phyloP scores from a whole-genome alignment of 371 early-diverging fungal species.

The Homolaphlyctis polyrhiza region DNA sequence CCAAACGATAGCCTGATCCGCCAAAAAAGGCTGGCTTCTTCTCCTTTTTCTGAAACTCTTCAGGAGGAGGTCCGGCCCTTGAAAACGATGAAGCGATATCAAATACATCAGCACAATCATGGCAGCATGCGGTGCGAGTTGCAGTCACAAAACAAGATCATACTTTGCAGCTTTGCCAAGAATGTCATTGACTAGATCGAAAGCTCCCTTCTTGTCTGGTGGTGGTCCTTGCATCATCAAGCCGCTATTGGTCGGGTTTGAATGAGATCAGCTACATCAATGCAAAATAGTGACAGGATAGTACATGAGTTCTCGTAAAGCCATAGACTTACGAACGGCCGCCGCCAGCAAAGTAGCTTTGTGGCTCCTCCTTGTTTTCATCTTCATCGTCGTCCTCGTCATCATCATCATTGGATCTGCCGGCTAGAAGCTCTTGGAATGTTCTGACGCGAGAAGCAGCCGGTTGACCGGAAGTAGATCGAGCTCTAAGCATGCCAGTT shows the following conservation, averaged over 20 bases:
- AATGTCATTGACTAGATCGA: slow-evolving; percentile 68
- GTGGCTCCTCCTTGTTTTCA: slow-evolving; percentile 43
- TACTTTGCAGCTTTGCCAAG: slow-evolving; percentile 76
- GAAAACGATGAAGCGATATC: background rate
- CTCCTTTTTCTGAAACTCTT: slow-evolving; percentile 34
- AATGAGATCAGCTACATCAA: no score
- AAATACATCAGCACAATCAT: background rate
- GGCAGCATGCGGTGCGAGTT: background rate
- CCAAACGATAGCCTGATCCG: slow-evolving; percentile 25
- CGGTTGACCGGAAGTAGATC: background rate
- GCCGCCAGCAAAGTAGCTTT: slow-evolving; percentile 80
- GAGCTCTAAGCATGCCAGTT: background rate
- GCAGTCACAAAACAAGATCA: background rate
- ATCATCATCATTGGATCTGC: background rate
- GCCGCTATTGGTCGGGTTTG: no score
- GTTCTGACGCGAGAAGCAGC: slow-evolving; percentile 14
- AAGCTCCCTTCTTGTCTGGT: slow-evolving; percentile 43
- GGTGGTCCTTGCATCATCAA: slow-evolving; percentile 50
- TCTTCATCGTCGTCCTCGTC: slow-evolving; percentile 8
- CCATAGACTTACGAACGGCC: slow-evolving; percentile 61
- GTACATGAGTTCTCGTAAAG: background rate
- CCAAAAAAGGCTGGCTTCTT: slow-evolving; percentile 18
- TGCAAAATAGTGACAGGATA: no score
- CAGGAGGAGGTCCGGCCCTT: slow-evolving; percentile 52
- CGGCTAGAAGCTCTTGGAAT: slow-evolving; percentile 9